These are phyloP conservation scores for Colletotrichum sp. DNA, from an alignment of 2,329 filamentous ascomycete species.

Conservation along the genomic window DNA sequence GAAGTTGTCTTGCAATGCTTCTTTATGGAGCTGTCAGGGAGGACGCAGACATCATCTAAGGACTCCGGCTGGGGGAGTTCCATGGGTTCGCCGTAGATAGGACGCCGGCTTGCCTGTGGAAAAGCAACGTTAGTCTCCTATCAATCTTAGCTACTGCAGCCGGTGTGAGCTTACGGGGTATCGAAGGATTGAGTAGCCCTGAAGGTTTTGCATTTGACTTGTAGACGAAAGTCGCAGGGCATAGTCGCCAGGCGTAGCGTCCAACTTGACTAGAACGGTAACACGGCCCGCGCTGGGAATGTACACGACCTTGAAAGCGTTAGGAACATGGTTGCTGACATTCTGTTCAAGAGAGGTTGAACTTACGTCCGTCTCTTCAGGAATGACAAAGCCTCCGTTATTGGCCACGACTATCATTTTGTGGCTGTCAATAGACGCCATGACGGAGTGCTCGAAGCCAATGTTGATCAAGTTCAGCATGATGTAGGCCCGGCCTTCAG, in stretches of 20 bases:
- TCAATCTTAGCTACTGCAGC: not conserved
- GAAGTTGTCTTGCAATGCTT: slow-evolving; percentile 15
- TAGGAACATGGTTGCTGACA: not conserved
- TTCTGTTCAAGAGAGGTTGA: not conserved
- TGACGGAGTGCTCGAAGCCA: slow-evolving; percentile 13
- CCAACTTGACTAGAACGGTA: slow-evolving; percentile 24
- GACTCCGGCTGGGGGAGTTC: slow-evolving; percentile 8
- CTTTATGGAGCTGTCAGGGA: slow-evolving; percentile 15
- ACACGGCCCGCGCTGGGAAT: slow-evolving; percentile 23
- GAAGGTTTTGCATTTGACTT: slow-evolving; percentile 26
- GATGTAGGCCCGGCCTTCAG: slow-evolving; percentile 1
- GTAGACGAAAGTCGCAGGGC: slow-evolving; percentile 26
- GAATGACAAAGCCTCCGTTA: slow-evolving; percentile 26
- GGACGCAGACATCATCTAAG: slow-evolving; percentile 13
- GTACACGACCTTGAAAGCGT: slow-evolving; percentile 9
- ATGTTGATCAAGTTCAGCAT: slow-evolving; percentile 15
- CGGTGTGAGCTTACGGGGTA: not conserved
- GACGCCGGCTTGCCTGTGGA: not conserved
- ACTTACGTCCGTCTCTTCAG: slow-evolving; percentile 10
- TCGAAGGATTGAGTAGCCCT: slow-evolving; percentile 24
- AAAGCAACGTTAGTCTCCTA: not conserved
- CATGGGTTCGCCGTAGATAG: slow-evolving; percentile 23
- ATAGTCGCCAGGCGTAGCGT: slow-evolving; percentile 23
- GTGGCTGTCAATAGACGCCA: slow-evolving; percentile 25
- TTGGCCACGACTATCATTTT: slow-evolving; percentile 27